Percentiles rank a stretch among this genome's conserved stretches.
phyloP scores from a whole-genome alignment of 805 yeast genomes.

The Suhomyces sp. region DNA sequence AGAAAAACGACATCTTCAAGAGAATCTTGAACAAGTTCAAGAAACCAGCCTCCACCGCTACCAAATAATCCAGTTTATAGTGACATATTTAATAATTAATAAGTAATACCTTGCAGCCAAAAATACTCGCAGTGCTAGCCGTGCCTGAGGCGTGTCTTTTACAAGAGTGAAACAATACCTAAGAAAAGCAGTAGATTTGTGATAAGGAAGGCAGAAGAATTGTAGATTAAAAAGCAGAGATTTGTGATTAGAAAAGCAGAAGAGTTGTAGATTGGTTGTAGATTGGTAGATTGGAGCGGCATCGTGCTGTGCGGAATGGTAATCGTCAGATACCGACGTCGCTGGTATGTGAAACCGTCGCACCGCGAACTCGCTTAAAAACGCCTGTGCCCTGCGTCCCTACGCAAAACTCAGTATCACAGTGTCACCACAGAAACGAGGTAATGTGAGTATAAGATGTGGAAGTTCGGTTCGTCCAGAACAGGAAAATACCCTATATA shows the following conservation, averaged over 20 bases:
- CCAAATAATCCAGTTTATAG: not conserved
- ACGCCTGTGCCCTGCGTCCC: not conserved
- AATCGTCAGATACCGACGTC: no score
- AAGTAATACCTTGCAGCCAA: slow-evolving; percentile 2
- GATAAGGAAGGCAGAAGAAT: no score
- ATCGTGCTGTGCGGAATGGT: no score
- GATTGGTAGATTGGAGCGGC: no score
- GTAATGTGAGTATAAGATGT: not conserved
- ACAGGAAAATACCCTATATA: not conserved
- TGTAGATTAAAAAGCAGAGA: no score
- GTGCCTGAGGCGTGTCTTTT: no score
- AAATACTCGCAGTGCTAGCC: not conserved
- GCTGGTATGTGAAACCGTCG: no score
- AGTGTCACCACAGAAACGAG: not conserved
- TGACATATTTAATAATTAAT: slow-evolving; percentile 3
- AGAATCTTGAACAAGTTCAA: slow-evolving; percentile 36
- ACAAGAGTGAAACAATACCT: no score
- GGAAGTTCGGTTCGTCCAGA: not conserved
- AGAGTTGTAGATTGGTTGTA: no score
- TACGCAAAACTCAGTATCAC: not conserved
- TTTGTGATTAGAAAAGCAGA: no score
- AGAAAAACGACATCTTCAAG: slow-evolving; percentile 37
- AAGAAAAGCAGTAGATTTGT: no score
- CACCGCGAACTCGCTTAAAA: not conserved
- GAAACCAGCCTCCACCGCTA: slow-evolving; percentile 19